Evolutionary conservation across 1,139 yeast genomes (phyloP).

Genomic region (Diutina siamensis): DNA sequence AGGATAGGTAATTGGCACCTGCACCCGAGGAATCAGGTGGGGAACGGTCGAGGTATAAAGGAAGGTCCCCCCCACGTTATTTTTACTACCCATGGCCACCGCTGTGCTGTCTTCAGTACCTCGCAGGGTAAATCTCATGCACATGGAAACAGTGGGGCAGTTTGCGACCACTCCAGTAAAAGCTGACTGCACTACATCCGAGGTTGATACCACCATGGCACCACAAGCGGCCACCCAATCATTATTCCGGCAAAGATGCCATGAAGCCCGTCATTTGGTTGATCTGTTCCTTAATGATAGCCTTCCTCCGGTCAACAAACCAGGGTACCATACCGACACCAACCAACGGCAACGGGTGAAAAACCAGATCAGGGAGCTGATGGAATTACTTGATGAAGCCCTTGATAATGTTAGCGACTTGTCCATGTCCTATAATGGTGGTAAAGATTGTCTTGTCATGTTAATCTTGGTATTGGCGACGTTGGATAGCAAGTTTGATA

Average conservation of each 20-base stretch:
- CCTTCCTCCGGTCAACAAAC: slow-evolving; percentile 15
- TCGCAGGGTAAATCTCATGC: too few species aligned
- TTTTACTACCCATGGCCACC: too few species aligned
- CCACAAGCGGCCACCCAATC: too few species aligned
- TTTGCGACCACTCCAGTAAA: neutral
- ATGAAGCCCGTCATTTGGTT: slow-evolving; percentile 23
- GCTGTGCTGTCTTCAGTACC: too few species aligned
- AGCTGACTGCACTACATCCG: too few species aligned
- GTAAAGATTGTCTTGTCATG: slow-evolving; percentile 85
- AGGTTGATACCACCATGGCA: too few species aligned
- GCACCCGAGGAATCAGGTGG: too few species aligned
- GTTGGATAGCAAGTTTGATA: slow-evolving; percentile 26
- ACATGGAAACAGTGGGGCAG: neutral
- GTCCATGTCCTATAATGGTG: slow-evolving; percentile 79
- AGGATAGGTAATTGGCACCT: too few species aligned
- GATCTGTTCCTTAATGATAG: slow-evolving; percentile 21
- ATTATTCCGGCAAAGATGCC: slow-evolving; percentile 15
- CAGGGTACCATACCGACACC: slow-evolving; percentile 9
- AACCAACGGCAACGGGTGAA: slow-evolving; percentile 20
- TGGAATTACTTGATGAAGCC: slow-evolving; percentile 20
- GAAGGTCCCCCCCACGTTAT: neutral
- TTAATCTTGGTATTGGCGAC: slow-evolving; percentile 54
- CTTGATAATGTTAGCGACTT: slow-evolving; percentile 35
- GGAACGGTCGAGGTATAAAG: too few species aligned
- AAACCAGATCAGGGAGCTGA: slow-evolving; percentile 19